These are phyloP conservation scores for Fimicolochytrium jonesii DNA, from an alignment of 192 early-diverging fungal species.

Conservation along the genomic window DNA sequence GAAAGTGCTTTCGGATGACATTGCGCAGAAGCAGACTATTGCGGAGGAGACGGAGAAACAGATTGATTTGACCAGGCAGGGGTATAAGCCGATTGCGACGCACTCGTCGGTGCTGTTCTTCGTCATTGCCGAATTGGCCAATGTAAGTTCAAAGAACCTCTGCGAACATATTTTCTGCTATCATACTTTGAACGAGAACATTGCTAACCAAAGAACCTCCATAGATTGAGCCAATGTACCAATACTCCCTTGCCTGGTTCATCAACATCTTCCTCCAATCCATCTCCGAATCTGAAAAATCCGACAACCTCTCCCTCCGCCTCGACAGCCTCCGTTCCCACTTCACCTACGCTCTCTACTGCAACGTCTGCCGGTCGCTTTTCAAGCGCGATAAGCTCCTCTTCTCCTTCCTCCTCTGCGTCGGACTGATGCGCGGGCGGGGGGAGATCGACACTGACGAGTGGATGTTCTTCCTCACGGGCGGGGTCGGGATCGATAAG, in stretches of 20 bases:
- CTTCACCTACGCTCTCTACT: conserved; percentile 60
- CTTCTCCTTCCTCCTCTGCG: conserved; percentile 58
- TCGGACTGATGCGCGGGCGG: conserved; percentile 49
- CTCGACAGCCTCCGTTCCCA: conserved; percentile 52
- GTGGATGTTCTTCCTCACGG: conserved; percentile 60
- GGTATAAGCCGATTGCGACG: conserved; percentile 55
- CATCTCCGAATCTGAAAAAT: conserved; percentile 55
- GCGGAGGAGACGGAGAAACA: conserved; percentile 59
- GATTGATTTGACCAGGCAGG: conserved; percentile 56
- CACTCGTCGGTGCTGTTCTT: conserved; percentile 61
- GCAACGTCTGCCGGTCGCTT: conserved; percentile 58
- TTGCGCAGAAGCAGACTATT: conserved; percentile 58
- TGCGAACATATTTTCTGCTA: too few species aligned
- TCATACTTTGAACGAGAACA: too few species aligned
- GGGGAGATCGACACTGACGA: conserved; percentile 54
- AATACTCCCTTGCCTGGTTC: conserved; percentile 59
- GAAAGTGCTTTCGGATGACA: conserved; percentile 55
- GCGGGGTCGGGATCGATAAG: conserved; percentile 42
- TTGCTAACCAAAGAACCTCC: too few species aligned
- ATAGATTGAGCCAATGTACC: conserved; percentile 63
- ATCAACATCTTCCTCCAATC: conserved; percentile 63
- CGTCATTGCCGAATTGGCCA: conserved; percentile 60
- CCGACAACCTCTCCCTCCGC: conserved; percentile 41
- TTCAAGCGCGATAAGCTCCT: conserved; percentile 64
- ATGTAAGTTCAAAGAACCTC: conserved; percentile 40